Base-by-base conservation (phyloP, 768 basidiomycete genomes). In the Boletus fagicola region DNA sequence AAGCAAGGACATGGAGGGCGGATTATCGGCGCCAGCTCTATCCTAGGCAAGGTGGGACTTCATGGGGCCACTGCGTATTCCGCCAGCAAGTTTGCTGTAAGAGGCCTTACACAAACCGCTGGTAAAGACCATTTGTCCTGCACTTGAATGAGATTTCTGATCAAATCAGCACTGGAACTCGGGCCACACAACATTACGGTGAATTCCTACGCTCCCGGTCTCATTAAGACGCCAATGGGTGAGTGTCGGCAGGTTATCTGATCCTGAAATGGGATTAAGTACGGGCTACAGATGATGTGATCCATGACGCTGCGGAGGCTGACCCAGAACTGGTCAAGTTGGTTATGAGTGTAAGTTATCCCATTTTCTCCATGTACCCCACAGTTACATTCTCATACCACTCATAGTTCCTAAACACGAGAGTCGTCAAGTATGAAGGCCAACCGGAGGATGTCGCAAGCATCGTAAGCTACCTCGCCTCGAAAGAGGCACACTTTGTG, bases 1-100 rank as follows among this genome's bases (percentile, higher is more conserved):
- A 54, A 65, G 5, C 80, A 80, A 68, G 75, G 78, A 0, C 71
- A 68, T 12, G 78, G 82, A 11, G 81, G 84, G 0, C 73, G 79
- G n/a, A 82, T 87, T 56, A 76, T 86, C 22, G 80, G 85, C 2
- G 58, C 63, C 0, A 51, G 51, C 15, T 67, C 65, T 4, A 3
- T 48, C 0, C 2, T 7, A 1, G 59, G 58, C 6, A 56, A 44
- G 16, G 13, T 28, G 6, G 60, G 50, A 36, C 53, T 1, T 42
- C 56, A 16, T 7, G 38, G 38, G 6, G 5, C 9, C 18, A 8
- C 16, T 4, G 18, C 62, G 1, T 77, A 77, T 51, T 60, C 54
- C 36, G 61, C 72, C 5, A 71, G 74, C 24, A 78, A 79, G 49
- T 77, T 72, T 28, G 75, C 74, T 9, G 52, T 78, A 31, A 70